Evolutionary conservation across 2,329 filamentous ascomycete genomes (phyloP).

Genomic region (Metarhizium humberi): DNA sequence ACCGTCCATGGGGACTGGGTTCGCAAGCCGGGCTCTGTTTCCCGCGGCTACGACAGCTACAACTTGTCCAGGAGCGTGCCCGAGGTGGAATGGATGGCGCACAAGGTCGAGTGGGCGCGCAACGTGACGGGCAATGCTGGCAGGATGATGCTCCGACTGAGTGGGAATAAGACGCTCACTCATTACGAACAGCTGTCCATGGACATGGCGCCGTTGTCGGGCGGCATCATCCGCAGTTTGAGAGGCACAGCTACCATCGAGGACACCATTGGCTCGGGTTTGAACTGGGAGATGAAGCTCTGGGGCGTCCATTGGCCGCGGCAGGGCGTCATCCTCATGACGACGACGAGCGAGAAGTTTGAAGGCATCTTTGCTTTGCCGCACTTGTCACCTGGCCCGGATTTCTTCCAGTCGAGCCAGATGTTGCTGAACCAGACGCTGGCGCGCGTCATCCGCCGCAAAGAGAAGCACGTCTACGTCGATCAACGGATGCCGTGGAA

Average conservation of each 20-base stretch:
- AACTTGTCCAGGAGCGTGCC: slow-evolving; percentile 60
- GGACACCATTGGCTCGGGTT: slow-evolving; percentile 56
- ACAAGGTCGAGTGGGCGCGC: slow-evolving; percentile 55
- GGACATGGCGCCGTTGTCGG: slow-evolving; percentile 27
- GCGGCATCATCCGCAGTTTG: slow-evolving; percentile 56
- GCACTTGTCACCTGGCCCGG: slow-evolving; percentile 58
- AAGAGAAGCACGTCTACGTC: slow-evolving; percentile 44
- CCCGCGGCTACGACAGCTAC: slow-evolving; percentile 37
- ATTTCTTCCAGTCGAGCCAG: slow-evolving; percentile 50
- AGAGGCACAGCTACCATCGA: slow-evolving; percentile 62
- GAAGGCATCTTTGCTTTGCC: slow-evolving; percentile 85
- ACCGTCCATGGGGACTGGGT: slow-evolving; percentile 70
- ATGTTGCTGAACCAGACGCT: slow-evolving; percentile 66
- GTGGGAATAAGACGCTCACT: slow-evolving; percentile 46
- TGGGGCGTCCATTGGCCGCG: slow-evolving; percentile 80
- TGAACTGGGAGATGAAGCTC: slow-evolving; percentile 69
- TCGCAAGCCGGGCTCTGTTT: slow-evolving; percentile 41
- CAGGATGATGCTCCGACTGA: slow-evolving; percentile 54
- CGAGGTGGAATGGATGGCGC: slow-evolving; percentile 53
- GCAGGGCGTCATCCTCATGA: slow-evolving; percentile 71
- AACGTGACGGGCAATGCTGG: slow-evolving; percentile 72
- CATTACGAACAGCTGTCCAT: slow-evolving; percentile 31
- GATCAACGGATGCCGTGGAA: slow-evolving; percentile 67
- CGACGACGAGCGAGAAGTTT: slow-evolving; percentile 89
- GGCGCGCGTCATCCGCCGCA: slow-evolving; percentile 54